These are phyloP conservation scores for Scheffersomyces coipomensis DNA, from an alignment of 805 yeast genomes.

Conservation along the genomic window DNA sequence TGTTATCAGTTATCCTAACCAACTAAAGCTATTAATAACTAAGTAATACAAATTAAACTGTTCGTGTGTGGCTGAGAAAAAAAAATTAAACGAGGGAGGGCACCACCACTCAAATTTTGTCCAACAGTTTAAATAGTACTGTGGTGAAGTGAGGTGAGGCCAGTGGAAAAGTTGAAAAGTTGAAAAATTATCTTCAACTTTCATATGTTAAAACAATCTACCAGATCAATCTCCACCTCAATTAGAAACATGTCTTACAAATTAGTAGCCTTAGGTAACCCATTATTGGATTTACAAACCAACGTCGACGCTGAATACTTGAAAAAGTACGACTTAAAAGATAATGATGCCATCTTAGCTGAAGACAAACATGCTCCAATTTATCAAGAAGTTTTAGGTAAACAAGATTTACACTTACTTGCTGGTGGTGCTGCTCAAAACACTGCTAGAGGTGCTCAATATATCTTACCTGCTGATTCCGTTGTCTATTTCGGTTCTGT, in stretches of 20 bases:
- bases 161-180: too few relatives aligned
- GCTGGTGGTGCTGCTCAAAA: constrained; percentile 99
- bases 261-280: constrained; percentile 88
- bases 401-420: constrained; percentile 61
- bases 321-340: constrained; percentile 78
- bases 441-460: constrained; percentile 98
- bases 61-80: too few relatives aligned
- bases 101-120: too few relatives aligned
- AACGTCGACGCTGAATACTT: constrained; percentile 67
- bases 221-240: constrained; percentile 1
- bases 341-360: constrained; percentile 88
- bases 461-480: constrained; percentile 72
- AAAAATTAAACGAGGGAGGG: too few relatives aligned
- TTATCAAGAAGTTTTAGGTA: constrained; percentile 70
- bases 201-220: not conserved
- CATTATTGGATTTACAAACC: constrained; percentile 84
- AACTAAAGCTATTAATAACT: too few relatives aligned
- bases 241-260: constrained; percentile 51
- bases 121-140: too few relatives aligned
- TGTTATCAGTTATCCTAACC: too few relatives aligned
- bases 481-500: constrained; percentile 96
- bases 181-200: too few relatives aligned
- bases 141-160: too few relatives aligned
- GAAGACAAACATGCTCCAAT: constrained; percentile 85
- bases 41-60: too few relatives aligned